These are phyloP conservation scores for Floccularia luteovirens DNA, from an alignment of 768 basidiomycete genomes.

Conservation along the genomic window DNA sequence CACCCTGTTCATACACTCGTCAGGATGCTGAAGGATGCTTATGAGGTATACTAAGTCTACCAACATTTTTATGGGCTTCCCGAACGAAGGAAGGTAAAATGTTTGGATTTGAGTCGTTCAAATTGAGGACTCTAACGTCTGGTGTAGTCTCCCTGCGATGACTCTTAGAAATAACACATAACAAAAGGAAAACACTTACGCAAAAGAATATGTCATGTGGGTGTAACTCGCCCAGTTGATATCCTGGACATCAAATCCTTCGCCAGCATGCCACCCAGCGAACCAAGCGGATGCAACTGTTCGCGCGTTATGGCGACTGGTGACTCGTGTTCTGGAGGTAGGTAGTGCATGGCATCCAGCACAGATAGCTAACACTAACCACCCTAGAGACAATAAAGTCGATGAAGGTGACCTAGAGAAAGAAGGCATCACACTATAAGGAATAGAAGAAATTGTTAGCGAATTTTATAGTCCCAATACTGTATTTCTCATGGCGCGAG, in stretches of 20 bases:
- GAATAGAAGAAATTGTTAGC: too few species aligned
- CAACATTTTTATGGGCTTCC: constrained; percentile 28
- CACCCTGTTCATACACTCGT: constrained; percentile 26
- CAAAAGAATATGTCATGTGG: constrained; percentile 25
- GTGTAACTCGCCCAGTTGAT: constrained; percentile 45
- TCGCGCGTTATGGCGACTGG: too few species aligned
- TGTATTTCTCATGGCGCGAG: too few species aligned
- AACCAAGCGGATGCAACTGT: constrained; percentile 35
- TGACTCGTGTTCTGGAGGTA: too few species aligned
- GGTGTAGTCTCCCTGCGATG: constrained; percentile 19
- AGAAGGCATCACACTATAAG: too few species aligned
- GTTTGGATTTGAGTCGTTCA: constrained; percentile 29
- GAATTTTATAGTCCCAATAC: too few species aligned
- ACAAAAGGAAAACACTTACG: constrained; percentile 15
- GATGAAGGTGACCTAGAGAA: too few species aligned
- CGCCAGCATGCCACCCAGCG: constrained; percentile 33
- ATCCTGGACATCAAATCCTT: constrained; percentile 21
- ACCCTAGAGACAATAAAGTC: too few species aligned
- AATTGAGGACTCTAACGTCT: constrained; percentile 16
- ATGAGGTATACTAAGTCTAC: constrained; percentile 5
- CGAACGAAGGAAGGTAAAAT: constrained; percentile 48
- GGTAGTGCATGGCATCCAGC: too few species aligned
- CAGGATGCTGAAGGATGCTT: not conserved
- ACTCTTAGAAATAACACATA: not conserved
- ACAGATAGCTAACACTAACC: too few species aligned